These are phyloP conservation scores for Penicillium steckii DNA, from an alignment of 495 filamentous ascomycete genomes.

Conservation along the genomic window DNA sequence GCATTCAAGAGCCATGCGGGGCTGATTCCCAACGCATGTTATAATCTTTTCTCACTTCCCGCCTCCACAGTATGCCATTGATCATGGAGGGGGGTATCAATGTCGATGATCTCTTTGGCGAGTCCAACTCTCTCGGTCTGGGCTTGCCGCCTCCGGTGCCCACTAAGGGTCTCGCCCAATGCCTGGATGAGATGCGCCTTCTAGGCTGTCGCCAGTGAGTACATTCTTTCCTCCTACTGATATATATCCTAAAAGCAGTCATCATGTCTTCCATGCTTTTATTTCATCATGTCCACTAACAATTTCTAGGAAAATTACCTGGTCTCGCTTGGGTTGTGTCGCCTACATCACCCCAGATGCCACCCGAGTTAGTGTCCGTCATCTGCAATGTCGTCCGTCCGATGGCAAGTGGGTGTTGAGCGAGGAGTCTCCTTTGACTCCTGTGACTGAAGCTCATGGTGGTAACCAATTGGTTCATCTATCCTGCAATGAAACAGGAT, in stretches of 20 bases:
- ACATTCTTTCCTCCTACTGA: neutral
- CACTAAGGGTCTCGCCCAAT: constrained; percentile 66
- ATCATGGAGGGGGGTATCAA: constrained; percentile 71
- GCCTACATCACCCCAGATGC: constrained; percentile 77
- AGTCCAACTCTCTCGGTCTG: constrained; percentile 51
- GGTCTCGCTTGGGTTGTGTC: constrained; percentile 88
- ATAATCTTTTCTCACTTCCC: neutral
- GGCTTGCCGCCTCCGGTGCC: constrained; percentile 53
- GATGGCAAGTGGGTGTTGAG: constrained; percentile 79
- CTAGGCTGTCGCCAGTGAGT: constrained; percentile 84
- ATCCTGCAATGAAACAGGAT: constrained; percentile 71
- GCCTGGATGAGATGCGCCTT: constrained; percentile 74
- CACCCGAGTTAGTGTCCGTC: constrained; percentile 63
- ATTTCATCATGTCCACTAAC: constrained; percentile 2
- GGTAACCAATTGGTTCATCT: constrained; percentile 66
- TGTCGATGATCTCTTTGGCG: constrained; percentile 75
- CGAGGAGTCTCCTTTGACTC: constrained; percentile 49
- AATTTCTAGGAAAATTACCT: constrained; percentile 67
- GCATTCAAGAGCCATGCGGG: constrained; percentile 12
- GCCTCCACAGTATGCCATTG: constrained; percentile 33
- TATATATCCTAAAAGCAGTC: neutral
- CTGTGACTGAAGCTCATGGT: constrained; percentile 44
- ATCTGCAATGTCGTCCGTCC: constrained; percentile 65
- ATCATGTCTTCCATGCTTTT: neutral
- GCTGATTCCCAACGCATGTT: constrained; percentile 1